These are phyloP conservation scores for Arthrobotrys iridis DNA, from an alignment of 2,329 filamentous ascomycete genomes.

Conservation along the genomic window DNA sequence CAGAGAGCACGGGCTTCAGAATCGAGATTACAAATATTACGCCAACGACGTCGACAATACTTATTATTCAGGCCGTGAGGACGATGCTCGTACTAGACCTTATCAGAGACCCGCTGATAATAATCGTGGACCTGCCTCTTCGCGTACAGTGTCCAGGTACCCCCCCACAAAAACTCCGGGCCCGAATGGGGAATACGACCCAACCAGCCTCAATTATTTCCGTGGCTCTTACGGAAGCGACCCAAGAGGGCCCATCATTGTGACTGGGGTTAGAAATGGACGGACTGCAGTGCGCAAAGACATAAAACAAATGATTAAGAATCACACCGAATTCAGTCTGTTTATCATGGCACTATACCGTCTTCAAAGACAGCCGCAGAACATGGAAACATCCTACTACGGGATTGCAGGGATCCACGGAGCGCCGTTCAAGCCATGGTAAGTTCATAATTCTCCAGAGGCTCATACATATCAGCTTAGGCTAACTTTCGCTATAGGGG, in stretches of 20 bases:
- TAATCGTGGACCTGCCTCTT: not conserved
- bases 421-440: slow-evolving; percentile 37
- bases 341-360: slow-evolving; percentile 79
- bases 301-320: slow-evolving; percentile 30
- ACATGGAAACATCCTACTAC: slow-evolving; percentile 76
- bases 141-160: not conserved
- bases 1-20: not conserved
- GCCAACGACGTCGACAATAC: not conserved
- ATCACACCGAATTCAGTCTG: slow-evolving; percentile 65
- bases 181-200: slow-evolving; percentile 7
- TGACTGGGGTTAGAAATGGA: slow-evolving; percentile 7
- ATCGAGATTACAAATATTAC: not conserved
- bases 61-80: not conserved
- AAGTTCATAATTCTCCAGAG: not conserved
- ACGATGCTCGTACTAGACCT: not conserved
- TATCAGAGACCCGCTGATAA: not conserved
- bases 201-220: slow-evolving; percentile 2
- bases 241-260: not conserved
- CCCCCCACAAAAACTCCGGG: not conserved
- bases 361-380: slow-evolving; percentile 75
- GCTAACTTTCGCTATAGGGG: slow-evolving; percentile 2
- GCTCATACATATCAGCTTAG: no score
- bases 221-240: not conserved
- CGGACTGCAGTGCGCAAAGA: slow-evolving; percentile 30
- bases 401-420: slow-evolving; percentile 87